These are phyloP conservation scores for Hymenoscyphus infarciens DNA, from an alignment of 2,329 filamentous ascomycete species.

Conservation along the genomic window DNA sequence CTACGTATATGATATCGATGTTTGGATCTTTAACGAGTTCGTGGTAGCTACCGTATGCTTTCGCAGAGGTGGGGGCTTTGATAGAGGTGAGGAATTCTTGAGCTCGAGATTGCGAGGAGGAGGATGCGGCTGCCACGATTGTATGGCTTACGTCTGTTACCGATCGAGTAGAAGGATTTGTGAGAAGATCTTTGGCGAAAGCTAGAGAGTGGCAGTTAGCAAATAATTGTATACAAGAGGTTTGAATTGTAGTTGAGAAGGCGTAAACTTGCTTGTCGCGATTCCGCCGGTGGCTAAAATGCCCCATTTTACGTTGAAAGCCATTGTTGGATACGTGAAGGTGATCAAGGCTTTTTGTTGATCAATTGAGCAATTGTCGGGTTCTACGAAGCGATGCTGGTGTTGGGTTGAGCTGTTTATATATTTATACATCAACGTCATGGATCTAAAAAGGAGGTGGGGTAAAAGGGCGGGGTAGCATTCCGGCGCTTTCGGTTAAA, in stretches of 20 bases:
- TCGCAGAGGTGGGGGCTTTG: slow-evolving; percentile 52
- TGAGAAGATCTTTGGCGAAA: slow-evolving; percentile 61
- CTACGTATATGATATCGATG: slow-evolving; percentile 67
- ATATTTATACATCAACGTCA: not conserved
- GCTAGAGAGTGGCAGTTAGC: slow-evolving; percentile 33
- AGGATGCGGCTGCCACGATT: slow-evolving; percentile 62
- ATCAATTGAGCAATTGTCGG: not conserved
- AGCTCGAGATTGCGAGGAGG: slow-evolving; percentile 56
- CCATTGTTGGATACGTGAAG: slow-evolving; percentile 20
- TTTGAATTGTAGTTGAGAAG: not conserved
- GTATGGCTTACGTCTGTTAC: slow-evolving; percentile 59
- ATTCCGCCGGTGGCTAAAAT: slow-evolving; percentile 39
- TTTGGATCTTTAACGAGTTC: slow-evolving; percentile 61
- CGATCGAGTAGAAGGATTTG: slow-evolving; percentile 55
- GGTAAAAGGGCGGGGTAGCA: too few species aligned
- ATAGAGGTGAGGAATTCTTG: slow-evolving; percentile 57
- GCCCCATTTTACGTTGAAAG: slow-evolving; percentile 34
- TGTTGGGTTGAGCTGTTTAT: not conserved
- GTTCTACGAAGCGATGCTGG: not conserved
- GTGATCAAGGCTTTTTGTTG: not conserved
- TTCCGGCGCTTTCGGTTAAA: too few species aligned
- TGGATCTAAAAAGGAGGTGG: too few species aligned
- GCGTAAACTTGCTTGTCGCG: slow-evolving; percentile 31
- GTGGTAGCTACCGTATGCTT: slow-evolving; percentile 63
- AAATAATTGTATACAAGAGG: not conserved